Evolutionary conservation across 2,329 filamentous ascomycete species (phyloP).

Genomic region (Aschersonia sp.): DNA sequence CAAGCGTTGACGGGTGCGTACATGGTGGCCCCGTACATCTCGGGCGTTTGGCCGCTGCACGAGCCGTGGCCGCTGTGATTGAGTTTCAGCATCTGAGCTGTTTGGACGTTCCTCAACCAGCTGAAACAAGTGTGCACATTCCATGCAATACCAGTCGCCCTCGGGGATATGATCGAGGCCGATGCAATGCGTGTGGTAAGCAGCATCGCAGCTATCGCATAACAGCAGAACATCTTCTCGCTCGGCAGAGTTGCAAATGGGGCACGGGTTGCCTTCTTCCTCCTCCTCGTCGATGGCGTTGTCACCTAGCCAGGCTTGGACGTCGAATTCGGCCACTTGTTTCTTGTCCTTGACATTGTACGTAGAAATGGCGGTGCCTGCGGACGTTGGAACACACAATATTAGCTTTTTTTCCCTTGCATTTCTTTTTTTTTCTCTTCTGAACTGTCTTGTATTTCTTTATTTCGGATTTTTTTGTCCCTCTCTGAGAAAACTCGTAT

Average conservation of each 20-base stretch:
- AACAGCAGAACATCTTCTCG: conserved; percentile 75
- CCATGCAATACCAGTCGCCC: conserved; percentile 82
- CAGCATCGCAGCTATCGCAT: conserved; percentile 80
- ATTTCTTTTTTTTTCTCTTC: neutral
- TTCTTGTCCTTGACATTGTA: conserved; percentile 67
- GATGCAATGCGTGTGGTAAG: conserved; percentile 86
- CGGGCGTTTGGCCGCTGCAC: conserved; percentile 17
- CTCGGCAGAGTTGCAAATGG: conserved; percentile 68
- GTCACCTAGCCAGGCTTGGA: conserved; percentile 58
- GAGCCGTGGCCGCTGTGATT: conserved; percentile 15
- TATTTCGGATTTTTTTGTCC: neutral
- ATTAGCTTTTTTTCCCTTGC: neutral
- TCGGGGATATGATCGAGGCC: conserved; percentile 63
- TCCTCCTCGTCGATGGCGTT: conserved; percentile 53
- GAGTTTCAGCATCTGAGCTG: conserved; percentile 17
- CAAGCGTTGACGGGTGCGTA: conserved; percentile 42
- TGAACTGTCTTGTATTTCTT: neutral
- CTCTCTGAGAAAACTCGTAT: too few relatives aligned
- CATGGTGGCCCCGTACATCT: conserved; percentile 19
- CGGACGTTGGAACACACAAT: neutral
- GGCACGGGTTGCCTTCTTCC: conserved; percentile 58
- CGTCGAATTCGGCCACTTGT: conserved; percentile 80
- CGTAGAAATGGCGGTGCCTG: conserved; percentile 40
- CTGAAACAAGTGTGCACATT: conserved; percentile 46
- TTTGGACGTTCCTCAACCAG: conserved; percentile 15